Evolutionary conservation across 2,329 filamentous ascomycete genomes (phyloP), one percentile per base, ranked within the genome.

Genomic region (Trichoderma sp.): DNA sequence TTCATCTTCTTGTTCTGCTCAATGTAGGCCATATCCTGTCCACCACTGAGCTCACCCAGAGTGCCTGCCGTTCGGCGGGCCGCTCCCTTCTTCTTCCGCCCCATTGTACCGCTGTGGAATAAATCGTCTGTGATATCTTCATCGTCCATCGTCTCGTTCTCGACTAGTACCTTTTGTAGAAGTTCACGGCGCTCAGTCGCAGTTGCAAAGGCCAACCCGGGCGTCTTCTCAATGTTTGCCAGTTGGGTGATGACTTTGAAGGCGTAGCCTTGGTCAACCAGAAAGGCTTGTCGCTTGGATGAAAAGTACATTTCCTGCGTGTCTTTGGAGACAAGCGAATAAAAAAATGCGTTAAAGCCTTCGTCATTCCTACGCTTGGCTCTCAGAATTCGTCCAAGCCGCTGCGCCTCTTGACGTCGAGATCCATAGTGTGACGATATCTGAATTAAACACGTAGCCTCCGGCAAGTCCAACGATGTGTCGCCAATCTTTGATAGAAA

Each of bases 211-310:
- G 91, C 91, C 1, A 99, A 86, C 0, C 90, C 89, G 0, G 91
- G 89, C 65, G 95, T 91, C 70, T 92, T 88, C 71, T 97, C 93
- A 72, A 99, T 93, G 62, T 95, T 96, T 76, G 94, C 91, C 8
- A 99, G 86, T 76, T 97, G 93, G 0, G 96, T 99, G 78, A 99
- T 99, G 71, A 98, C 95, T 79, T 98, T 98, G 86, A 99, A 99
- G 0, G 96, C 95, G 78, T 99, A 99, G 11, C 96, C 96, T 80
- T 99, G 96, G 73, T 99, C 96, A 27, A 99, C 94, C 0, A 99
- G 85, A 83, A 99, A 99, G 0, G 96, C 95, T 80, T 99, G 96
- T 11, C 96, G 88, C 80, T 97, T 98, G 4, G 94, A 94, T 0
- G 95, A 97, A 79, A 97, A 99, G 78, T 90, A 96, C 95, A 99